A percentile compares a stretch with the other conserved stretches of the same genome.
Evolutionary conservation across 2,329 filamentous ascomycete species (phyloP).

Genomic region (Phialocephala subalpina): DNA sequence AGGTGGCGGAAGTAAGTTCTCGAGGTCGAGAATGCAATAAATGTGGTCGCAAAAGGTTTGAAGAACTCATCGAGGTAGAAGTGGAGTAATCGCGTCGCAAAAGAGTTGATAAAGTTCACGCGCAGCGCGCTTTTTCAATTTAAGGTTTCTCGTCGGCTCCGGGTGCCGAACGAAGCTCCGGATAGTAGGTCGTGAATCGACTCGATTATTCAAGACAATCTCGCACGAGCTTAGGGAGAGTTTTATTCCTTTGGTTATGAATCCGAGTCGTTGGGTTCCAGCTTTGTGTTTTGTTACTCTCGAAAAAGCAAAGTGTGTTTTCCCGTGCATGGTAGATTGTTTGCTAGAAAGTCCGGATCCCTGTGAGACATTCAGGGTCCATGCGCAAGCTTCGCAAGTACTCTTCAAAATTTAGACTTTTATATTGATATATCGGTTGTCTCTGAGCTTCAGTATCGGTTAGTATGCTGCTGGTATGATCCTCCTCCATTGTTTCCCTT

Average conservation of each 20-base stretch:
- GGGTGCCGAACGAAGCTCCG: not conserved
- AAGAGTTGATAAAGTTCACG: conserved; percentile 22
- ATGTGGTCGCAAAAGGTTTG: conserved; percentile 2
- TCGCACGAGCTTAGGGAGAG: not conserved
- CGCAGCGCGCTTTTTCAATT: conserved; percentile 20
- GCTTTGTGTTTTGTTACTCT: not conserved
- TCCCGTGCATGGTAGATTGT: not conserved
- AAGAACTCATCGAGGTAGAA: conserved; percentile 25
- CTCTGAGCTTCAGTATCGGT: no score
- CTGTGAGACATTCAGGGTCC: not conserved
- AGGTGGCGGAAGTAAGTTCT: conserved; percentile 23
- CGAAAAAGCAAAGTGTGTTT: not conserved
- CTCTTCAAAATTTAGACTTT: no score
- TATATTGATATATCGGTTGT: no score
- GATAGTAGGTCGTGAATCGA: not conserved
- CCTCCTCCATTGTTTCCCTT: no score
- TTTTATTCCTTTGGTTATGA: not conserved
- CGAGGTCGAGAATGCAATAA: conserved; percentile 14
- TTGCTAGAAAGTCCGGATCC: not conserved
- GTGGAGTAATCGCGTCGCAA: conserved; percentile 21
- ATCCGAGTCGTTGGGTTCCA: not conserved
- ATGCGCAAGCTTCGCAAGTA: no score
- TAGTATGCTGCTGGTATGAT: no score
- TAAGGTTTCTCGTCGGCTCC: conserved; percentile 22
- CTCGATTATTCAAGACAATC: conserved; percentile 2